phyloP scores from a whole-genome alignment of 2,329 filamentous ascomycete genomes.

The Zymoseptoria pseudotritici region DNA sequence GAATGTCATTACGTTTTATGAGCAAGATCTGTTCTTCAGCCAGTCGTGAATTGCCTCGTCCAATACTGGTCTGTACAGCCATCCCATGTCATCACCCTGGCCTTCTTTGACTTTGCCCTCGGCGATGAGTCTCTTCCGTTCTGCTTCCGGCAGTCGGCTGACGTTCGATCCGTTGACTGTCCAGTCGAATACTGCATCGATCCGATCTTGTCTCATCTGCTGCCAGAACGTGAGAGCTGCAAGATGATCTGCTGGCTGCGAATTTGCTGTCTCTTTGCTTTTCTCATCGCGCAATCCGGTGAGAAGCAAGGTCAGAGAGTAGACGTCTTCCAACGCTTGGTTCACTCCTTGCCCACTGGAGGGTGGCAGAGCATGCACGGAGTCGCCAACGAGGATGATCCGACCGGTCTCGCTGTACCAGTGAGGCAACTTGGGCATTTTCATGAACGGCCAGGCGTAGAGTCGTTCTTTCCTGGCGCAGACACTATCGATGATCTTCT shows the following conservation, averaged over 20 bases:
- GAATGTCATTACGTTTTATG: background rate
- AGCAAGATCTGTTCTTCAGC: slow-evolving; percentile 1
- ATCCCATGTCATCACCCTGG: slow-evolving; percentile 14
- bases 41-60: slow-evolving; percentile 14
- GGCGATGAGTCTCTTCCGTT: slow-evolving; percentile 12
- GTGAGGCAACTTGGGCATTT: slow-evolving; percentile 34
- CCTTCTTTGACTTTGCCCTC: slow-evolving; percentile 13
- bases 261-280: background rate
- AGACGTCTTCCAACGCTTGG: slow-evolving; percentile 50
- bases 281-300: background rate
- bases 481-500: slow-evolving; percentile 18
- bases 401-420: slow-evolving; percentile 39
- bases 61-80: slow-evolving; percentile 14
- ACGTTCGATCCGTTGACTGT: slow-evolving; percentile 16
- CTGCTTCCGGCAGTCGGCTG: slow-evolving; percentile 17
- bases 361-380: slow-evolving; percentile 50
- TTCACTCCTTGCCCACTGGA: slow-evolving; percentile 49
- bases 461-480: slow-evolving; percentile 10
- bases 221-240: slow-evolving; percentile 18
- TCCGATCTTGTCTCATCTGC: slow-evolving; percentile 15
- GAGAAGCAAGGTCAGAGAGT: slow-evolving; percentile 39
- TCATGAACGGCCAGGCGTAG: slow-evolving; percentile 24
- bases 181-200: slow-evolving; percentile 19
- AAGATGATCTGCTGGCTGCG: slow-evolving; percentile 1
- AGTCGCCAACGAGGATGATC: slow-evolving; percentile 50